Conservation (phyloP, 2,329 filamentous ascomycete species). For the Aspergillus proliferans region DNA sequence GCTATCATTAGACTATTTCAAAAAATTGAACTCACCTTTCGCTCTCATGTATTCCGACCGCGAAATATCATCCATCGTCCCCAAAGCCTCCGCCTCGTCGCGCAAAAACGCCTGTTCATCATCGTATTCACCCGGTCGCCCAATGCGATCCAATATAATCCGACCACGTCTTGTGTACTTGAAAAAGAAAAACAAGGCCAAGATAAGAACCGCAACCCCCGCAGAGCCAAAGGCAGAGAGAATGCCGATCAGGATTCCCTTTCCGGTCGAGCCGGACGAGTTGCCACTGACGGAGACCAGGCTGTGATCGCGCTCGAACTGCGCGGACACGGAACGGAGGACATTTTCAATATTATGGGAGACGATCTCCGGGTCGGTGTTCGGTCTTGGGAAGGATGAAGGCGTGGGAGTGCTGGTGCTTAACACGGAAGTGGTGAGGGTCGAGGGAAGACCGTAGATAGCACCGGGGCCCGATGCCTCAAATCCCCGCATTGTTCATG, state of each 20-base stretch:
- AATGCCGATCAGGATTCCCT: constrained; percentile 88
- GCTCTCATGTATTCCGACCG: constrained; percentile 86
- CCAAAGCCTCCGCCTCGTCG: constrained; percentile 91
- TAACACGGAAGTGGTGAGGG: constrained; percentile 26
- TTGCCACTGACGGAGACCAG: constrained; percentile 31
- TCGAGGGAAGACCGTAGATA: constrained; percentile 30
- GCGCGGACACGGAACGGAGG: constrained; percentile 20
- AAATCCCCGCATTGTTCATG: constrained; percentile 36
- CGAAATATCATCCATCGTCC: constrained; percentile 90
- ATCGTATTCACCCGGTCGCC: constrained; percentile 90
- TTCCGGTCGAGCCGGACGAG: constrained; percentile 52
- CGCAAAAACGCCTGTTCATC: constrained; percentile 91
- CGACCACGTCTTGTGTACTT: constrained; percentile 80
- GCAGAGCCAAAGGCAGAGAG: constrained; percentile 91
- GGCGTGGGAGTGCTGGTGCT: constrained; percentile 21
- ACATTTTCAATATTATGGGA: constrained; percentile 36
- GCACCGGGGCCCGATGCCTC: constrained; percentile 34
- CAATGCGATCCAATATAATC: constrained; percentile 89
- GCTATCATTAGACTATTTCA: not conserved
- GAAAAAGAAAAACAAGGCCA: constrained; percentile 85
- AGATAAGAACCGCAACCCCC: constrained; percentile 70
- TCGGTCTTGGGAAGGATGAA: constrained; percentile 9
- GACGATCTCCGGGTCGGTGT: constrained; percentile 10
- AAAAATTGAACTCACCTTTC: constrained; percentile 60
- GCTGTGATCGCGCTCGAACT: constrained; percentile 13